Percentiles rank a stretch among this genome's conserved stretches.
These are phyloP conservation scores for Picea engelmannii DNA, from an alignment of 83 land plant species.

Conservation along the genomic window DNA sequence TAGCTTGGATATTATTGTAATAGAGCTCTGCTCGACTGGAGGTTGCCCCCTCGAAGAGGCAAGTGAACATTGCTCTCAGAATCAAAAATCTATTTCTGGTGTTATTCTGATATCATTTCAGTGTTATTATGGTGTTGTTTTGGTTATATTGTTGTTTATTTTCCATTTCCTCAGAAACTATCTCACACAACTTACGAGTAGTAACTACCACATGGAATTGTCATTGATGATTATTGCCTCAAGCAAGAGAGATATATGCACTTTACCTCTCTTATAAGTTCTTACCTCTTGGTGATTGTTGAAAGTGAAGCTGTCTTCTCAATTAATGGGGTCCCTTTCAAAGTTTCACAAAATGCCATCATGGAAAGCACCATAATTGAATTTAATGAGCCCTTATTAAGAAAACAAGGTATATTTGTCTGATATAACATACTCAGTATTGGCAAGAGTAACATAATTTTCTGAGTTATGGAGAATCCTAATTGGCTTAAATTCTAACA, in stretches of 20 bases:
- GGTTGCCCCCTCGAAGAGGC: too few relatives aligned
- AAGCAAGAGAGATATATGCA: not conserved
- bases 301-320: not conserved
- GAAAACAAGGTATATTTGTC: too few relatives aligned
- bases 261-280: slow-evolving; percentile 1
- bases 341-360: not conserved
- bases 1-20: too few relatives aligned
- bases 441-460: not conserved
- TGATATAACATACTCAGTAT: not conserved
- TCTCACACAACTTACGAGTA: not conserved
- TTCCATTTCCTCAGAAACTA: not conserved
- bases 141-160: too few relatives aligned
- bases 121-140: too few relatives aligned
- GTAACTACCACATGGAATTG: not conserved
- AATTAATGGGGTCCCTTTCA: not conserved
- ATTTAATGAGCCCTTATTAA: not conserved
- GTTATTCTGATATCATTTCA: too few relatives aligned
- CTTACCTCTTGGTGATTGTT: not conserved
- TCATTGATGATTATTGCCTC: not conserved
- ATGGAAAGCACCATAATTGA: not conserved
- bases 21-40: too few relatives aligned
- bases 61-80: too few relatives aligned
- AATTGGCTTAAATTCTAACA: not conserved
- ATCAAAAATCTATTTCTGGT: too few relatives aligned
- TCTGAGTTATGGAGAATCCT: not conserved